Evolutionary conservation across 495 filamentous ascomycete genomes (phyloP), one percentile per base, ranked within the genome.

Genomic region (Aspergillus sclerotiicarbonarius): DNA sequence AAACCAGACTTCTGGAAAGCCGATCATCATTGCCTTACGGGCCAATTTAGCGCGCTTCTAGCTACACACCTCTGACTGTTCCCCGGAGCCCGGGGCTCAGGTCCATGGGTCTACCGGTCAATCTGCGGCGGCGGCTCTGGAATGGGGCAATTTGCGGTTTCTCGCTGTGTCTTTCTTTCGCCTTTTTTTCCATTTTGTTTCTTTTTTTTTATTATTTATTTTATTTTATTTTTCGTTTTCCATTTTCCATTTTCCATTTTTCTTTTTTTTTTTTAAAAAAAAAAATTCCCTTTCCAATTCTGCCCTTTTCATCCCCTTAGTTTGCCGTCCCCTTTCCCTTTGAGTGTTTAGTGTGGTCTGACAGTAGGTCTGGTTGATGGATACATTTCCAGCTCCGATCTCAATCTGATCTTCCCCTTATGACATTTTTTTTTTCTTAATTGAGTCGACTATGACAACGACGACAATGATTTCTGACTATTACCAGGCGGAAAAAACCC

Each of bases 71-170:
- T 67, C 62, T 52, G 57, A 62, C 61, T 69, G 63, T 75, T 75
- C 73, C 73, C 73, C 73, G 73, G 70, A 65, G 68, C 70, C 69
- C 70, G 65, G 69, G 57, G 60, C 59, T 69, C 61, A 71, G 66
- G 69, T 60, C 59, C 61, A 65, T 66, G 71, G 71, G 64, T 71
- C 67, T 63, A 66, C 60, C 60, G 61, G 56, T 58, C 60, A 63
- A 62, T 61, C 59, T 64, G 64, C 49, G 63, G 62, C 63, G 65
- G 63, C 64, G 60, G 59, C 62, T 59, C 58, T 62, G 53, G 54
- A 52, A 60, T 61, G 60, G 49, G 57, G 50, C 44, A 43, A 45
- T 39, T 51, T 52, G 44, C n/a, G 41, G 51, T 56, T 51, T 56
- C 45, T 58, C 47, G 19, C 31, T 51, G 25, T 37, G 51, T 58